A percentile compares a stretch with the other conserved stretches of the same genome.
Conservation (phyloP, 1,139 yeast species). For the Geotrichum klebahnii region DNA sequence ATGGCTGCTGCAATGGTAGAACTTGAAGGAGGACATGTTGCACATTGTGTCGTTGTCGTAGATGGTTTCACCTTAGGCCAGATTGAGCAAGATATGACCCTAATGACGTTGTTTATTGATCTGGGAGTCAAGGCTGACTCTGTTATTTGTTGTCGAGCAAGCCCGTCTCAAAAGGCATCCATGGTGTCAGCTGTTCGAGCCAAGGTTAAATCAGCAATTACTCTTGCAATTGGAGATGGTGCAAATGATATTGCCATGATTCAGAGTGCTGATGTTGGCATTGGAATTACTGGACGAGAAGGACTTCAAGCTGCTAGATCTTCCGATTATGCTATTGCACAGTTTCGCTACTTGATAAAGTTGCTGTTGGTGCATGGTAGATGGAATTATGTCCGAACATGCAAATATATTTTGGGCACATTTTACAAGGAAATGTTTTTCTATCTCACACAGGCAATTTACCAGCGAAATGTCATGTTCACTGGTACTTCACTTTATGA, state of each 20-base stretch:
- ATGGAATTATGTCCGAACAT: slow-evolving; percentile 86
- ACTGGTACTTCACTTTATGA: slow-evolving; percentile 93
- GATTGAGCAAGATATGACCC: slow-evolving; percentile 66
- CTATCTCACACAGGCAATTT: slow-evolving; percentile 81
- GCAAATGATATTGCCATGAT: slow-evolving; percentile 99
- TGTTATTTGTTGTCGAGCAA: slow-evolving; percentile 91
- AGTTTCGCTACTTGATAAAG: slow-evolving; percentile 78
- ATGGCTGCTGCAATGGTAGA: slow-evolving; percentile 60
- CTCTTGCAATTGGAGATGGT: slow-evolving; percentile 98
- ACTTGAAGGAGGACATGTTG: slow-evolving; percentile 65
- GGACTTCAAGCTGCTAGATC: slow-evolving; percentile 95
- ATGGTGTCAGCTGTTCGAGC: slow-evolving; percentile 77
- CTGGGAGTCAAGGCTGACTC: slow-evolving; percentile 85
- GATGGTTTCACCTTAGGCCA: slow-evolving; percentile 80
- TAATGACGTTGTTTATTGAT: slow-evolving; percentile 73
- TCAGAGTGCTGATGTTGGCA: slow-evolving; percentile 96
- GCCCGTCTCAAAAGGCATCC: slow-evolving; percentile 92
- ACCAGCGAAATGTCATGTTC: slow-evolving; percentile 80
- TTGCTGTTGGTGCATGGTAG: slow-evolving; percentile 89
- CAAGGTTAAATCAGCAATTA: slow-evolving; percentile 62
- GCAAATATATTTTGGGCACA: slow-evolving; percentile 88
- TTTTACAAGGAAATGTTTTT: slow-evolving; percentile 91
- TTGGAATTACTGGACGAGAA: slow-evolving; percentile 95
- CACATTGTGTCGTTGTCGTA: slow-evolving; percentile 89
- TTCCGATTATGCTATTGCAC: slow-evolving; percentile 93